phyloP scores from a whole-genome alignment of 805 yeast species.

The Teunomyces tritomae region DNA sequence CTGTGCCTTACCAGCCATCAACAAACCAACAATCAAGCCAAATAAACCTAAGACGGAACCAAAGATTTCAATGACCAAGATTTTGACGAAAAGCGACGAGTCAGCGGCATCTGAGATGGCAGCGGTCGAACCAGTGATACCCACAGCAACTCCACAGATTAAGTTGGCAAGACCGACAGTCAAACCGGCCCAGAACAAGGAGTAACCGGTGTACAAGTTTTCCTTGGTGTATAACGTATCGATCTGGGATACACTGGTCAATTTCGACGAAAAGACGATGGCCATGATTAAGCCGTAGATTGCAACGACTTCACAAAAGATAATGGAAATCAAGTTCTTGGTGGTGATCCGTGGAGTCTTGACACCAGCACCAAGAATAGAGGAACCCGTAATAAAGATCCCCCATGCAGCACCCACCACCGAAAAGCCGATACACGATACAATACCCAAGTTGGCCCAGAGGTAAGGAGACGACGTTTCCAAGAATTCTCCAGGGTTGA shows the following conservation, averaged over 20 bases:
- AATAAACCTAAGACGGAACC: conserved; percentile 94
- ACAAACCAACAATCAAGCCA: conserved; percentile 93
- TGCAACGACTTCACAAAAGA: conserved; percentile 99
- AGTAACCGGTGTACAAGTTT: conserved; percentile 90
- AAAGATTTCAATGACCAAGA: conserved; percentile 93
- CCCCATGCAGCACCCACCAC: conserved; percentile 99
- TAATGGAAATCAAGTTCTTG: conserved; percentile 91
- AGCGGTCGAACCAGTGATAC: conserved; percentile 97
- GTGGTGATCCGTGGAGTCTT: conserved; percentile 97
- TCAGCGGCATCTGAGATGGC: conserved; percentile 98
- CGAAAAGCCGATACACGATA: conserved; percentile 86
- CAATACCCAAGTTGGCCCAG: conserved; percentile 94
- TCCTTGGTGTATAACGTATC: conserved; percentile 69
- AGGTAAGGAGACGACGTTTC: conserved; percentile 87
- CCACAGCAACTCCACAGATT: conserved; percentile 96
- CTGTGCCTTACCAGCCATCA: conserved; percentile 94
- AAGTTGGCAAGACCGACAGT: conserved; percentile 93
- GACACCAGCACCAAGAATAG: conserved; percentile 97
- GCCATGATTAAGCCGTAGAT: conserved; percentile 97
- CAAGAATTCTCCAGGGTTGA: conserved; percentile 87
- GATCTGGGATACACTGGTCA: conserved; percentile 58
- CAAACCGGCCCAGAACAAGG: conserved; percentile 96
- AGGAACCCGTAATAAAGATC: conserved; percentile 90
- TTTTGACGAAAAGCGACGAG: conserved; percentile 89
- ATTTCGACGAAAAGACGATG: conserved; percentile 90